These are phyloP conservation scores for Nakaseomyces delphensis DNA, from an alignment of 1,139 yeast species.

Conservation along the genomic window DNA sequence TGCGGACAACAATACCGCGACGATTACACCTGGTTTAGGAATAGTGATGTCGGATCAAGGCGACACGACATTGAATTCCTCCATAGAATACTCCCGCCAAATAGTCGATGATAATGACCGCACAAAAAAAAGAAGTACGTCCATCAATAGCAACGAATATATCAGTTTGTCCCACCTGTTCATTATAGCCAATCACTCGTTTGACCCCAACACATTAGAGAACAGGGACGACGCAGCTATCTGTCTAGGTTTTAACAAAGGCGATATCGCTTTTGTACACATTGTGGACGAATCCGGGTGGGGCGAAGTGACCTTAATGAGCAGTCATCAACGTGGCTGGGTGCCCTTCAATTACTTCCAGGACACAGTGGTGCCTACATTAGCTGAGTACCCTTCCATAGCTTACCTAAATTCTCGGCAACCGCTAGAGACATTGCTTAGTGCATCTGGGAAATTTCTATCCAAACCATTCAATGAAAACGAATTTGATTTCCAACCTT, in stretches of 20 bases:
- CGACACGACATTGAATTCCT: not conserved
- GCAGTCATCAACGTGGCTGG: constrained; percentile 82
- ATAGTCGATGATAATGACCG: not conserved
- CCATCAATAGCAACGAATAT: not conserved
- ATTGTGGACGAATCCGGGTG: constrained; percentile 90
- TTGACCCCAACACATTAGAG: constrained; percentile 61
- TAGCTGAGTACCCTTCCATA: constrained; percentile 6
- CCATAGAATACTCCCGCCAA: not conserved
- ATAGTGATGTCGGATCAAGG: not conserved
- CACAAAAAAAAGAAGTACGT: not conserved
- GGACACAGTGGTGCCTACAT: constrained; percentile 37
- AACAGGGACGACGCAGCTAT: constrained; percentile 61
- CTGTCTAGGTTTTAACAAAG: constrained; percentile 72
- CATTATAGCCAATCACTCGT: constrained; percentile 59
- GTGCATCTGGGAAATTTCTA: constrained; percentile 68
- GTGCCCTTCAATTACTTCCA: constrained; percentile 90
- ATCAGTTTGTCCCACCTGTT: constrained; percentile 26
- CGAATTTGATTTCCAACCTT: constrained; percentile 26
- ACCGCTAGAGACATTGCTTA: constrained; percentile 54
- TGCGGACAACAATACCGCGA: not conserved
- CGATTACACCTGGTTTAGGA: not conserved
- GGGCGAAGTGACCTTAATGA: constrained; percentile 87
- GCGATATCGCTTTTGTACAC: constrained; percentile 80
- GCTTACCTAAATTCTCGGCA: constrained; percentile 22
- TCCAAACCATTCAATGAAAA: constrained; percentile 53